Evolutionary conservation across 2,329 filamentous ascomycete genomes (phyloP), one percentile per base, ranked within the genome.

Genomic region (Huntiella bhutanensis): DNA sequence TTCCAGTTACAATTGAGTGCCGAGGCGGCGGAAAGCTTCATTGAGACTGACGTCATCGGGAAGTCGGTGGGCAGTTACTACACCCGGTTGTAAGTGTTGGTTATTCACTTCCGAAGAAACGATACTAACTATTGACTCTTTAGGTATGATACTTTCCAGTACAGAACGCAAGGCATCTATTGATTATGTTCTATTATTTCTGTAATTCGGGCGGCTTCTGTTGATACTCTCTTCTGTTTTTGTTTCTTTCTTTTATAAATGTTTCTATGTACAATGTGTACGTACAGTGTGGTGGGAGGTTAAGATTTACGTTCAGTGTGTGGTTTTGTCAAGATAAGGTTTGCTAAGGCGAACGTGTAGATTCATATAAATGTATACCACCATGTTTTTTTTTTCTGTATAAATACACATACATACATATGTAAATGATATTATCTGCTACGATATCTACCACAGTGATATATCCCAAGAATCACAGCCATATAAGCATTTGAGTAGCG

Each of bases 21-120:
- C 45, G 80, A 87, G 52, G 83, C 87, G 58, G 83, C 83, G 4
- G 80, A 86, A 60, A 71, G 71, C 38, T 88, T 82, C 64, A 82
- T 91, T 13, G 83, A 91, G 58, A 78, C 70, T 33, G 82, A 87
- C 58, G 63, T 91, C 56, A 73, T 91, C 54, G 76, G 68, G 52
- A 91, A 91, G 69, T 84, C 81, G 52, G 71, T 83, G 54, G 83
- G 83, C 52, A 88, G 82, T 61, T 91, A 91, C 63, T 88, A 87
- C 60, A 88, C 83, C 58, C 74, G 82, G 65, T 71, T 87, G 77
- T 86, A 65, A 68, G 80, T 61, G 33, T 13, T 16, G 8, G n/a
- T n/a, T 16, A 6, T 10, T 36, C 6, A 16, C 12, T 36, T n/a
- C 5, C 3, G 11, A 17, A 10, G 44, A 34, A 33, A 52, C 55